A percentile compares a stretch with the other conserved stretches of the same genome.
Evolutionary conservation across 2,329 filamentous ascomycete genomes (phyloP).

Genomic region (Colletotrichum tamarilloi): DNA sequence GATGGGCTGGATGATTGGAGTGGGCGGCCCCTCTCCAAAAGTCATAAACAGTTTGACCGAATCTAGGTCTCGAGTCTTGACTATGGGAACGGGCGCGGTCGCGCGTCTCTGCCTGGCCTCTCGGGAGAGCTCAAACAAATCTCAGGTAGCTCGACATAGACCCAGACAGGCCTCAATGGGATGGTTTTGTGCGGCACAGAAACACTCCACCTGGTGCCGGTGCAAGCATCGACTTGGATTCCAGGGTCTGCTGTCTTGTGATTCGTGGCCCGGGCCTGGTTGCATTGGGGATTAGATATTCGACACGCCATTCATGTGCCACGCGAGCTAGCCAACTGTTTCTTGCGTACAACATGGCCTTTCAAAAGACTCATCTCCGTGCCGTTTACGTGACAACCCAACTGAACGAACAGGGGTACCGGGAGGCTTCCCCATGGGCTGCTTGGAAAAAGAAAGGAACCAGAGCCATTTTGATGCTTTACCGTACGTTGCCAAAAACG

Average conservation of each 20-base stretch:
- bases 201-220: slow-evolving; percentile 15
- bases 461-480: background rate
- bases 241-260: background rate
- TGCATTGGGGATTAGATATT: background rate
- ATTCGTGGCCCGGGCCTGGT: slow-evolving; percentile 18
- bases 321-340: background rate
- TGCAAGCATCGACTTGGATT: slow-evolving; percentile 7
- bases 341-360: background rate
- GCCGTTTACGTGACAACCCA: slow-evolving; percentile 13
- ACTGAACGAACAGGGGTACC: background rate
- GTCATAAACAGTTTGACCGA: background rate
- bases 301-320: slow-evolving; percentile 4
- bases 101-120: slow-evolving; percentile 11
- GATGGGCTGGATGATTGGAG: slow-evolving; percentile 36
- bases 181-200: slow-evolving; percentile 22
- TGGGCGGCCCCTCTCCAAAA: background rate
- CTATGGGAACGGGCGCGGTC: background rate
- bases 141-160: slow-evolving; percentile 12
- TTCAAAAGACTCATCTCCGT: slow-evolving; percentile 14
- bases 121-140: slow-evolving; percentile 14
- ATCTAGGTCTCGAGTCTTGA: slow-evolving; percentile 12
- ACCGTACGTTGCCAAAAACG: background rate
- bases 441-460: background rate
- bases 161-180: slow-evolving; percentile 3
- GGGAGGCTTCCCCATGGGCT: background rate